A percentile compares a stretch with the other conserved stretches of the same genome.
These are phyloP conservation scores for Lophiotrema nucula DNA, from an alignment of 495 filamentous ascomycete genomes.

Conservation along the genomic window DNA sequence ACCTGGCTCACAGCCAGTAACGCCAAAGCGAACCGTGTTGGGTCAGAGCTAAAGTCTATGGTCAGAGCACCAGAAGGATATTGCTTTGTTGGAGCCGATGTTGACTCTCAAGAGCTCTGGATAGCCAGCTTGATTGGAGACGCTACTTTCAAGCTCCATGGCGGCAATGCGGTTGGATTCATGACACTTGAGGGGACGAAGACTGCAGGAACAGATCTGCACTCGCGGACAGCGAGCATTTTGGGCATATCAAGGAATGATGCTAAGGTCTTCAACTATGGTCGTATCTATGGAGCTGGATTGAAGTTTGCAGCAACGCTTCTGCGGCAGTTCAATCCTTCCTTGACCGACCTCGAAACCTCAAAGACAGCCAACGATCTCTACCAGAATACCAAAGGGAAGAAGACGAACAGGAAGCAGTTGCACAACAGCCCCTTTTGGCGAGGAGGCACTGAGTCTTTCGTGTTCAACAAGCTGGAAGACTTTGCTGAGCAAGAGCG, in stretches of 20 bases:
- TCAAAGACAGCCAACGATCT: constrained; percentile 71
- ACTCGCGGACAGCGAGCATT: constrained; percentile 89
- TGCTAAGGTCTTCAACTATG: constrained; percentile 98
- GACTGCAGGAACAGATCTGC: constrained; percentile 86
- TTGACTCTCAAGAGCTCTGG: constrained; percentile 99
- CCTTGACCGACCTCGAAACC: constrained; percentile 72
- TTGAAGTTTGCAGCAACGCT: constrained; percentile 88
- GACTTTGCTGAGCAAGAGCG: constrained; percentile 94
- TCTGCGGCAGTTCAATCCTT: constrained; percentile 88
- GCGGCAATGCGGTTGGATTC: constrained; percentile 95
- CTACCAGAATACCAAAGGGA: constrained; percentile 86
- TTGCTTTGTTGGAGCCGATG: constrained; percentile 92
- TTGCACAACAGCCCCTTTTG: constrained; percentile 79
- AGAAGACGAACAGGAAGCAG: constrained; percentile 66
- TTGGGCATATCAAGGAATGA: constrained; percentile 90
- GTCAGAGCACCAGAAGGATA: constrained; percentile 88
- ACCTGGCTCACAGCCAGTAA: constrained; percentile 98
- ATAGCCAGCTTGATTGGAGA: constrained; percentile 95
- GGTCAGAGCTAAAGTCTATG: constrained; percentile 97
- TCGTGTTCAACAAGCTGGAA: constrained; percentile 97
- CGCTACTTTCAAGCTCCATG: constrained; percentile 88
- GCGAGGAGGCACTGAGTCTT: constrained; percentile 93
- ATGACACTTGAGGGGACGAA: constrained; percentile 99
- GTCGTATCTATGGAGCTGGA: constrained; percentile 95
- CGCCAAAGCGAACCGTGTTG: constrained; percentile 90